Percentiles rank a stretch among this genome's conserved stretches.
These are phyloP conservation scores for Citrus medica DNA, from an alignment of 345 rosid genomes.

Conservation along the genomic window DNA sequence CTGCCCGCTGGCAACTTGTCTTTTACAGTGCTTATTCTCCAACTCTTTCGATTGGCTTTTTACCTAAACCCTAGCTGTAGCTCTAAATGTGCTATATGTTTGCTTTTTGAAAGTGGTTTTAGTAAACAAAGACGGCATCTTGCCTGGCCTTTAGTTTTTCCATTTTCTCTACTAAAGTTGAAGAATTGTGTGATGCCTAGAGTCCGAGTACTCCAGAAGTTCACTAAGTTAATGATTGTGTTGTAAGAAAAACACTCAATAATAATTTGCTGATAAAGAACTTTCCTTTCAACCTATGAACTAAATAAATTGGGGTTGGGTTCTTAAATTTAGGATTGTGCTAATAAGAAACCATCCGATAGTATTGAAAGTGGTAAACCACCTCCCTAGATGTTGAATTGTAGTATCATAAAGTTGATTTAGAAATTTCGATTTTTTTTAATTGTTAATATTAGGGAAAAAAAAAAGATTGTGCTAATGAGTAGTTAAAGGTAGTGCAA, in stretches of 20 bases:
- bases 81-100: neutral
- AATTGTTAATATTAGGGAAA: no score
- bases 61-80: neutral
- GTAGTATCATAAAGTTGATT: no score
- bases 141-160: neutral
- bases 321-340: no score
- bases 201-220: neutral
- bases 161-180: neutral
- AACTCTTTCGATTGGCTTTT: neutral
- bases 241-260: neutral
- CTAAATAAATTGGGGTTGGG: no score
- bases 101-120: conserved; percentile 2
- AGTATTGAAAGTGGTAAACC: no score
- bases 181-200: neutral
- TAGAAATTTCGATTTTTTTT: no score
- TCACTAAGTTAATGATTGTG: neutral
- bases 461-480: neutral
- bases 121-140: neutral
- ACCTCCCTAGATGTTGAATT: no score
- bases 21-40: neutral
- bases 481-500: neutral
- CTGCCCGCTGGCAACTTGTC: no score
- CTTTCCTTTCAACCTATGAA: no score
- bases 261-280: neutral
- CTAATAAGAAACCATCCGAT: no score